Evolutionary conservation across 257 asterid species (phyloP).

Genomic region (Penstemon newberryi): DNA sequence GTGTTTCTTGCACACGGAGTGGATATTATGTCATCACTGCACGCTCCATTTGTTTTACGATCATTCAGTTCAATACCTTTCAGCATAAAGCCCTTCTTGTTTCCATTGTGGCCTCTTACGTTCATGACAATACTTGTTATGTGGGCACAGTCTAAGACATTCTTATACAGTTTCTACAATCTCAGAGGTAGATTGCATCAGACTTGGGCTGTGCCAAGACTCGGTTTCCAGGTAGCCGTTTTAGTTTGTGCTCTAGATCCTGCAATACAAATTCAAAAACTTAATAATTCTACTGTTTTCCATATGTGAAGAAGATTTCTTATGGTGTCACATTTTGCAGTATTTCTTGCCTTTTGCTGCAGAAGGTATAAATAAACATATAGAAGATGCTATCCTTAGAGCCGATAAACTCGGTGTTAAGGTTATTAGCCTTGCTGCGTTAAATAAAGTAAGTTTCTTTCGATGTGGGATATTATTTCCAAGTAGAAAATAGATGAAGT

Average conservation of each 20-base stretch:
- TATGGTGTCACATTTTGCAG: conserved; percentile 49
- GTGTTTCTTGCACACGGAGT: conserved; percentile 91
- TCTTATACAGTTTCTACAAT: conserved; percentile 65
- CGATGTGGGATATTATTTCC: not conserved
- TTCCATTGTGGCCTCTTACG: conserved; percentile 74
- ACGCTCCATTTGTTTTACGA: conserved; percentile 66
- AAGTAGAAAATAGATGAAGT: too few relatives aligned
- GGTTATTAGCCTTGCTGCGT: conserved; percentile 94
- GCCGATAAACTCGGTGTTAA: conserved; percentile 88
- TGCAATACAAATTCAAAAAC: not conserved
- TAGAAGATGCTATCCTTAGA: conserved; percentile 87
- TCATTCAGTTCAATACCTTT: conserved; percentile 83
- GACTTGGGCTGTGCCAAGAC: conserved; percentile 87
- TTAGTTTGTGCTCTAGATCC: not conserved
- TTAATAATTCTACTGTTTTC: too few relatives aligned
- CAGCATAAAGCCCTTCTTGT: conserved; percentile 56
- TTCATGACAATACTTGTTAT: conserved; percentile 59
- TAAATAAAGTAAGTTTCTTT: conserved; percentile 63
- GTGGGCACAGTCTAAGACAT: conserved; percentile 90
- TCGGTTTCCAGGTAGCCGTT: conserved; percentile 76
- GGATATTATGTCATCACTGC: conserved; percentile 77
- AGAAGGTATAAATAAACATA: conserved; percentile 80
- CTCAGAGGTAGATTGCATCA: conserved; percentile 78
- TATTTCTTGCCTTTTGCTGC: conserved; percentile 91
- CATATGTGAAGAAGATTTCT: not conserved